phyloP scores from a whole-genome alignment of 306 rosid species.

The Oemleria cerasiformis region DNA sequence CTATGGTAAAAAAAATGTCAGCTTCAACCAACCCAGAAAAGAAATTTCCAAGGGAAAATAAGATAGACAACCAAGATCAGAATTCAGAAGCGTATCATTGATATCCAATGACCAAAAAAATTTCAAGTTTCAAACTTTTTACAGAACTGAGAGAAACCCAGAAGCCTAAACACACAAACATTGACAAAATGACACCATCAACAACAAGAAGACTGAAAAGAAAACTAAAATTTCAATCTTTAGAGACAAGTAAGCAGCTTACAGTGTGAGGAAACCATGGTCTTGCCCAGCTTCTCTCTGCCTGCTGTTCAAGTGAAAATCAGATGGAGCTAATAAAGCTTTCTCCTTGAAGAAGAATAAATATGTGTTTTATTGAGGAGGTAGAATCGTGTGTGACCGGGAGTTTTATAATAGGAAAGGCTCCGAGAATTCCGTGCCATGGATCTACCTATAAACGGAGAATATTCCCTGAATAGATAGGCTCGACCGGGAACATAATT shows the following conservation, averaged over 20 bases:
- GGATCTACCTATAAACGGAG: conserved; percentile 3
- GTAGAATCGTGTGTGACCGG: not conserved
- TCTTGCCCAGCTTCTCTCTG: conserved; percentile 1
- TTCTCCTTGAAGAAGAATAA: not conserved
- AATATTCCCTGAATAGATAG: conserved; percentile 21
- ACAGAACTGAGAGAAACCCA: not conserved
- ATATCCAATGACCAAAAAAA: not conserved
- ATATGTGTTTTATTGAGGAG: not conserved
- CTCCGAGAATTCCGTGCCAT: not conserved
- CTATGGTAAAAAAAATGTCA: not conserved
- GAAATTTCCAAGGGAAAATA: not conserved
- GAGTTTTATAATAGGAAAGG: not conserved
- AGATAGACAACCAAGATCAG: conserved; percentile 2
- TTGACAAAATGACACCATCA: not conserved
- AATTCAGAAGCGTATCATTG: conserved; percentile 7
- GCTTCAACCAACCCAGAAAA: conserved; percentile 1
- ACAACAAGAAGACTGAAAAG: not conserved
- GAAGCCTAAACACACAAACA: not conserved
- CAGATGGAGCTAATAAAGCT: not conserved
- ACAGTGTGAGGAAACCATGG: conserved; percentile 40
- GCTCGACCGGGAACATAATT: not conserved
- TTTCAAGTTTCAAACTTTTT: not conserved
- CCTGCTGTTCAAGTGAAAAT: not conserved
- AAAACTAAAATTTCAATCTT: not conserved
- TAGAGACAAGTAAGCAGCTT: conserved; percentile 18